A percentile compares a stretch with the other conserved stretches of the same genome.
Conservation (phyloP, 2,329 filamentous ascomycete species). For the Ascochyta pisi region DNA sequence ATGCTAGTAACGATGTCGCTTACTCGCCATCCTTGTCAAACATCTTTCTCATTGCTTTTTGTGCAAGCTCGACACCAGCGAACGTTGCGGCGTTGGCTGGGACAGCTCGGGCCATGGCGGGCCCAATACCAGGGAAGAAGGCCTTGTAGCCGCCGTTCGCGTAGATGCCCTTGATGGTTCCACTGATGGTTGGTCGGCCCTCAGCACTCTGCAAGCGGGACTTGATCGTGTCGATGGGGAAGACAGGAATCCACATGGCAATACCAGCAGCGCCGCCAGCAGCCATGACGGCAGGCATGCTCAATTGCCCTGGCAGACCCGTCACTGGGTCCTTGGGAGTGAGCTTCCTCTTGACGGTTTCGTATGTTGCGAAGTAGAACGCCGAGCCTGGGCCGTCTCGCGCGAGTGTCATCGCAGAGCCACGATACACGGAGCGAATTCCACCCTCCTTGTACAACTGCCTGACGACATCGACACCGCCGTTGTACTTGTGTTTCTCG, state of each 20-base stretch:
- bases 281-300: slow-evolving; percentile 79
- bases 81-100: slow-evolving; percentile 98
- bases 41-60: slow-evolving; percentile 79
- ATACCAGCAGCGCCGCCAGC: slow-evolving; percentile 91
- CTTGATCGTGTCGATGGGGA: slow-evolving; percentile 97
- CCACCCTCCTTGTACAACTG: slow-evolving; percentile 94
- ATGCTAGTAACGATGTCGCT: not conserved
- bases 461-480: slow-evolving; percentile 86
- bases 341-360: slow-evolving; percentile 87
- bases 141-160: slow-evolving; percentile 81
- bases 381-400: slow-evolving; percentile 92
- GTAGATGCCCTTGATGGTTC: slow-evolving; percentile 84
- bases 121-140: slow-evolving; percentile 97
- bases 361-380: slow-evolving; percentile 97
- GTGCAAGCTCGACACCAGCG: slow-evolving; percentile 81
- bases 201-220: slow-evolving; percentile 89
- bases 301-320: slow-evolving; percentile 79
- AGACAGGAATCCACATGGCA: slow-evolving; percentile 99
- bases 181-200: slow-evolving; percentile 79
- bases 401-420: slow-evolving; percentile 87
- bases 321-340: slow-evolving; percentile 78
- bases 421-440: slow-evolving; percentile 89
- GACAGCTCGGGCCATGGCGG: slow-evolving; percentile 88
- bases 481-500: slow-evolving; percentile 90
- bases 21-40: slow-evolving; percentile 60